A percentile compares a stretch with the other conserved stretches of the same genome.
Conservation (phyloP, 495 filamentous ascomycete genomes). For the Pyronema omphalodes region DNA sequence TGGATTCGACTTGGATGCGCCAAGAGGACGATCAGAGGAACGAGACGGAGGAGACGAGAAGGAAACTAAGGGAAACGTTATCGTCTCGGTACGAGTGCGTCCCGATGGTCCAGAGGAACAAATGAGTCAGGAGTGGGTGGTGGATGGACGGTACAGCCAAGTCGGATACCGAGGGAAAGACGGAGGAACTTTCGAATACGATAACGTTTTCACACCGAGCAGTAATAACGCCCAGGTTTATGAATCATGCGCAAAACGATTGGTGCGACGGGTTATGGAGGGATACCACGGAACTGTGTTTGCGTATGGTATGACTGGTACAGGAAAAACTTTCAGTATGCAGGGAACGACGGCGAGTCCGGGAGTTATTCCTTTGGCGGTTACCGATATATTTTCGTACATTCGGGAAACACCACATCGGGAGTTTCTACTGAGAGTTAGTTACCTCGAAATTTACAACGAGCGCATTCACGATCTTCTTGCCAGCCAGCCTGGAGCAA, state of each 20-base stretch:
- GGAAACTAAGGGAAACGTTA: constrained; percentile 81
- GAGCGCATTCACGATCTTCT: constrained; percentile 92
- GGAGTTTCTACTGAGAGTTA: constrained; percentile 89
- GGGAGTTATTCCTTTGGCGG: constrained; percentile 89
- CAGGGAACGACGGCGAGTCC: constrained; percentile 94
- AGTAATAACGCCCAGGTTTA: constrained; percentile 91
- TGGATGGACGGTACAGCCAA: constrained; percentile 67
- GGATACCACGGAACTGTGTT: constrained; percentile 97
- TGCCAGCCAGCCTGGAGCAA: constrained; percentile 40
- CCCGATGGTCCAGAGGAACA: constrained; percentile 54
- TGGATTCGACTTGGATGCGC: constrained; percentile 8
- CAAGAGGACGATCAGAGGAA: constrained; percentile 19
- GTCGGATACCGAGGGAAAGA: constrained; percentile 75
- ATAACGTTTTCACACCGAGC: constrained; percentile 86
- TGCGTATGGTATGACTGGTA: constrained; percentile 97
- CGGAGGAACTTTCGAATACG: constrained; percentile 83
- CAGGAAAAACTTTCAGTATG: constrained; percentile 98
- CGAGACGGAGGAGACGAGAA: constrained; percentile 26
- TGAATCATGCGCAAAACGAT: constrained; percentile 76
- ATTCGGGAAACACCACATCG: constrained; percentile 90
- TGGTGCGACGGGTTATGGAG: constrained; percentile 95
- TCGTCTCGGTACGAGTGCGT: constrained; percentile 85
- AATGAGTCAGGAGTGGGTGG: constrained; percentile 73
- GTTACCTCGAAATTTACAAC: constrained; percentile 97
- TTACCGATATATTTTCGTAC: constrained; percentile 97